Conservation (phyloP, 257 asterid species). For the Nicotiana obtusifolia region DNA sequence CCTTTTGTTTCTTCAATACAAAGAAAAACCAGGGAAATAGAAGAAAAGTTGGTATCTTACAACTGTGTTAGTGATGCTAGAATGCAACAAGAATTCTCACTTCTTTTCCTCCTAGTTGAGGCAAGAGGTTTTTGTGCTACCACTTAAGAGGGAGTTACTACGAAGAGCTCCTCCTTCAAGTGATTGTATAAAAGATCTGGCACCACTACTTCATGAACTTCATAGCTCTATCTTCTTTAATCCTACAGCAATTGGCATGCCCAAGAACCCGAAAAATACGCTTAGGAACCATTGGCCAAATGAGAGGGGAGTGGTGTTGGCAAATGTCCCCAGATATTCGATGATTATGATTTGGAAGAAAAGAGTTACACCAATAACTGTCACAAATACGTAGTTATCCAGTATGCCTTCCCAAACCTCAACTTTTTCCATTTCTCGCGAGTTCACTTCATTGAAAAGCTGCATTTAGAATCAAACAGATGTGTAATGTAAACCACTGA, state of each 20-base stretch:
- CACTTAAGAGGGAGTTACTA: background rate
- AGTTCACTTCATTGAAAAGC: constrained; percentile 43
- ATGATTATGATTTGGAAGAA: constrained; percentile 37
- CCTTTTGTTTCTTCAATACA: background rate
- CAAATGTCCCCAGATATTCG: constrained; percentile 41
- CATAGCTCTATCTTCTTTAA: constrained; percentile 21
- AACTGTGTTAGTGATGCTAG: constrained; percentile 2
- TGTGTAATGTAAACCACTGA: background rate
- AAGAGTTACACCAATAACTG: constrained; percentile 28
- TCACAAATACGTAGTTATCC: constrained; percentile 33
- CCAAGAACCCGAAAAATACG: constrained; percentile 26
- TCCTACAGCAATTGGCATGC: constrained; percentile 37
- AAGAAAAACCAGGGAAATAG: background rate
- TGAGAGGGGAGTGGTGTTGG: constrained; percentile 40
- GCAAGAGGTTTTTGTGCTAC: background rate
- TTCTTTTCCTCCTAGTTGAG: constrained; percentile 3
- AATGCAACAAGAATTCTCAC: background rate
- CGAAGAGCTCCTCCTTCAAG: constrained; percentile 4
- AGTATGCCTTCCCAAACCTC: constrained; percentile 41
- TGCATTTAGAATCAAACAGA: constrained; percentile 13
- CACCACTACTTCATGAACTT: constrained; percentile 18
- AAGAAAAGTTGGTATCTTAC: background rate
- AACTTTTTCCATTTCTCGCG: constrained; percentile 45
- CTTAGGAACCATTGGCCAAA: constrained; percentile 32
- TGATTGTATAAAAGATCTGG: background rate